Conservation (phyloP, 108 stramenopile genomes). For the Pseudonitzschia pungens region DNA sequence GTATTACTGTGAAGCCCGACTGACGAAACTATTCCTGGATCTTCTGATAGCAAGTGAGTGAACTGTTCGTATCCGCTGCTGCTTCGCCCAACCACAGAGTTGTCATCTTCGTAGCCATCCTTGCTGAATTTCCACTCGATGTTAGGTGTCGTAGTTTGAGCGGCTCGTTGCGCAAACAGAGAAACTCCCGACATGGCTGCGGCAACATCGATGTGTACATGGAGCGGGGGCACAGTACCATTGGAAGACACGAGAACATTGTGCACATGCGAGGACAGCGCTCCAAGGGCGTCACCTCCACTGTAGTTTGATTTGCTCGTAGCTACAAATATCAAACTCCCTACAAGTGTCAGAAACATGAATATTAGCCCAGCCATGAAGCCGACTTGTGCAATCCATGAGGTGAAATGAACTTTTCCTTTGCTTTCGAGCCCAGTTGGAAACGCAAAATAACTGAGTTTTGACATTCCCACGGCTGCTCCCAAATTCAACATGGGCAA, state of each 20-base stretch:
- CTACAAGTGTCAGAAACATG: conserved; percentile 48
- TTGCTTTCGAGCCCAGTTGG: conserved; percentile 30
- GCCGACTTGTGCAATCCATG: conserved; percentile 33
- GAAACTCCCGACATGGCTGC: conserved; percentile 89
- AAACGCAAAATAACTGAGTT: conserved; percentile 50
- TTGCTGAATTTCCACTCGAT: conserved; percentile 59
- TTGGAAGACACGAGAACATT: background rate
- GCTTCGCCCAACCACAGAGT: conserved; percentile 17
- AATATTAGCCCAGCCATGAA: conserved; percentile 37
- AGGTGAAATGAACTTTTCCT: conserved; percentile 19
- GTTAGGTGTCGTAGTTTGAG: conserved; percentile 22
- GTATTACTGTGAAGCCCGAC: conserved; percentile 55
- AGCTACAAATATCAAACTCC: conserved; percentile 62
- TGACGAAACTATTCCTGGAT: conserved; percentile 18
- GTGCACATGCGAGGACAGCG: conserved; percentile 45
- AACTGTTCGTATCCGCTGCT: conserved; percentile 24
- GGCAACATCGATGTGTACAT: conserved; percentile 79
- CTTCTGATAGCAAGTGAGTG: conserved; percentile 71
- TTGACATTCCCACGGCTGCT: conserved; percentile 74
- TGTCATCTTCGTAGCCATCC: conserved; percentile 80
- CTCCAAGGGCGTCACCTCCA: conserved; percentile 70
- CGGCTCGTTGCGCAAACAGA: conserved; percentile 77
- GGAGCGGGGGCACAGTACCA: conserved; percentile 26
- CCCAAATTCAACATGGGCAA: conserved; percentile 84
- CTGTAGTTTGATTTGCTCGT: conserved; percentile 81